These are phyloP conservation scores for Musa schizocarpa DNA, from an alignment of 176 grass and related monocot species.

Conservation along the genomic window DNA sequence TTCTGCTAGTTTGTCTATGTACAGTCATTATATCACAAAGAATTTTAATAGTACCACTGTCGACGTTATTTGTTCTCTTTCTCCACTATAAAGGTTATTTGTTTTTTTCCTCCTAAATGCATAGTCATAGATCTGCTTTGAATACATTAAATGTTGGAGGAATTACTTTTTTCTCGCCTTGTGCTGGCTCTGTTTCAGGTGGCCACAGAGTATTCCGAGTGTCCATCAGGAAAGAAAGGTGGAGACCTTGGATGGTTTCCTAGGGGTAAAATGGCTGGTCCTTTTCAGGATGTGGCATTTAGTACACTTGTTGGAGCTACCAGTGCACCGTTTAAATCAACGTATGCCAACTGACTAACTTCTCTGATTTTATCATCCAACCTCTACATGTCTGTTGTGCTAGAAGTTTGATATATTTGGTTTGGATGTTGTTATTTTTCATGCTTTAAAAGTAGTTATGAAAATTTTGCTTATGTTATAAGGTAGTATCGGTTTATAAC, in stretches of 20 bases:
- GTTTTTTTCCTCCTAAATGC: too few relatives aligned
- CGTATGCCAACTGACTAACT: constrained; percentile 31
- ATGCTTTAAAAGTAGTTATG: neutral
- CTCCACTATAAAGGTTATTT: too few relatives aligned
- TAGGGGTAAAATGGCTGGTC: constrained; percentile 91
- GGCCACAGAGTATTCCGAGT: constrained; percentile 83
- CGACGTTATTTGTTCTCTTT: too few relatives aligned
- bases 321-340: constrained; percentile 90
- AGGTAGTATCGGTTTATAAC: neutral
- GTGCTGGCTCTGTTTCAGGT: constrained; percentile 23
- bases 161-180: neutral
- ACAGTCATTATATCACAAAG: too few relatives aligned
- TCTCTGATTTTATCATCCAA: neutral
- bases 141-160: too few relatives aligned
- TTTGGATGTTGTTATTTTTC: neutral
- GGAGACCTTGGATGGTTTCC: constrained; percentile 99
- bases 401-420: neutral
- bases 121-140: neutral
- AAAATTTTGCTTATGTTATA: neutral
- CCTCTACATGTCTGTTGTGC: neutral
- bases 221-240: constrained; percentile 96
- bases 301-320: constrained; percentile 69
- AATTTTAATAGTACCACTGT: too few relatives aligned
- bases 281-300: constrained; percentile 96
- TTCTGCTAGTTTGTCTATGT: too few relatives aligned